phyloP scores from a whole-genome alignment of 2,329 filamentous ascomycete genomes.

The Achaetomium macrosporum region DNA sequence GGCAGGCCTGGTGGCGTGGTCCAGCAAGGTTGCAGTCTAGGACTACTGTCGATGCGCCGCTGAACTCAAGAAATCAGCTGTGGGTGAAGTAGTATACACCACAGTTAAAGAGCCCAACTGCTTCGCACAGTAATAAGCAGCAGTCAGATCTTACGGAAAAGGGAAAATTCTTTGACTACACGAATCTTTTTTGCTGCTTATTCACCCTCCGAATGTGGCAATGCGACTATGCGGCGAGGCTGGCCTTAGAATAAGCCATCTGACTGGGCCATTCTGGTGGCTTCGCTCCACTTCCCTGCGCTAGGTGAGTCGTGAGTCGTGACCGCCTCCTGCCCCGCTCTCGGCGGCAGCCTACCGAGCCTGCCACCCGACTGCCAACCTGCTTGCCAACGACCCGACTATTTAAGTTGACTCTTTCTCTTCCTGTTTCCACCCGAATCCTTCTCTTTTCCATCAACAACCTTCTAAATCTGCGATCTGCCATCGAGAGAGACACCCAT shows the following conservation, averaged over 20 bases:
- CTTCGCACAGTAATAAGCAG: no score
- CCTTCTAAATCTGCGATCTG: conserved; percentile 14
- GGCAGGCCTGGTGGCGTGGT: not conserved
- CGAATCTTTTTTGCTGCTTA: conserved; percentile 1
- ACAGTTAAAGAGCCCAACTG: no score
- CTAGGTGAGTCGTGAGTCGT: conserved; percentile 9
- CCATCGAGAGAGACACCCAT: conserved; percentile 6
- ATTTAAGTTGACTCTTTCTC: conserved; percentile 24
- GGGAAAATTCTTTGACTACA: not conserved
- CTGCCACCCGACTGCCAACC: conserved; percentile 22
- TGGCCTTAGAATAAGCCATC: conserved; percentile 5
- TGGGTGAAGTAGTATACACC: no score
- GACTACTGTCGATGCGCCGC: no score
- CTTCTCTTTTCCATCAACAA: conserved; percentile 21
- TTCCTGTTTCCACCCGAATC: conserved; percentile 25
- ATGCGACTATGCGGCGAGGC: conserved; percentile 8
- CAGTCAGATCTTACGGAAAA: no score
- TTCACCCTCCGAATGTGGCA: conserved; percentile 14
- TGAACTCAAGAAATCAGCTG: no score
- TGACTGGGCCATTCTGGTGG: conserved; percentile 23
- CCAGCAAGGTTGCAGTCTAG: not conserved
- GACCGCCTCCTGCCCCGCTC: conserved; percentile 23
- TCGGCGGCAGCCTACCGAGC: conserved; percentile 25
- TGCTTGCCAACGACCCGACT: no score
- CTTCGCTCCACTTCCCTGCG: conserved; percentile 24